Percentiles rank a stretch among this genome's conserved stretches.
Evolutionary conservation across 2,329 filamentous ascomycete species (phyloP).

Genomic region (Trichoderma simmonsii): DNA sequence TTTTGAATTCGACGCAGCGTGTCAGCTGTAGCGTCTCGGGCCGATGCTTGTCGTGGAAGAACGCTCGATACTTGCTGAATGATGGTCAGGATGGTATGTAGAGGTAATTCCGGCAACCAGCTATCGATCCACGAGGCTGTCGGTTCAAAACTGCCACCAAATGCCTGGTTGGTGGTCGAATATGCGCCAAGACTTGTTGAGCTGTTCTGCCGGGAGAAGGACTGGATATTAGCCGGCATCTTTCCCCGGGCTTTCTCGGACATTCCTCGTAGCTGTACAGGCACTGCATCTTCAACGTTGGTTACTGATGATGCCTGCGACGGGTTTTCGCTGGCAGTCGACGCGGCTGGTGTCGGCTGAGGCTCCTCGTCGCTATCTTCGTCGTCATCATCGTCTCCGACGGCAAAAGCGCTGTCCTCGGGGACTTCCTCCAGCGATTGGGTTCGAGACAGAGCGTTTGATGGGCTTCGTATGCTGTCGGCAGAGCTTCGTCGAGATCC

Average conservation of each 20-base stretch:
- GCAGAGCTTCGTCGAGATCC: constrained; percentile 58
- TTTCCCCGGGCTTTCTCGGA: constrained; percentile 97
- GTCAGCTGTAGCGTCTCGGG: constrained; percentile 43
- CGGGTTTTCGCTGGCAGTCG: constrained; percentile 61
- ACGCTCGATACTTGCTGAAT: constrained; percentile 63
- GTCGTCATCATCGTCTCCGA: constrained; percentile 84
- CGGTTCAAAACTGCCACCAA: constrained; percentile 66
- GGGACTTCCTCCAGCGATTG: constrained; percentile 33
- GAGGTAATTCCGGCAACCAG: constrained; percentile 87
- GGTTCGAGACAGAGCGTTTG: constrained; percentile 25
- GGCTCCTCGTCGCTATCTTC: constrained; percentile 53
- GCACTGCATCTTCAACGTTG: constrained; percentile 71
- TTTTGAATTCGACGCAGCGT: constrained; percentile 55
- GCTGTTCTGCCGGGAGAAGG: constrained; percentile 88
- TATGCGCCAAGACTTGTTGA: constrained; percentile 73
- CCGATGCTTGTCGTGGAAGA: constrained; percentile 50
- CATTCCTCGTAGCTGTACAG: constrained; percentile 82
- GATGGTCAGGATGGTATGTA: constrained; percentile 79
- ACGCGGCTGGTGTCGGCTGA: constrained; percentile 57
- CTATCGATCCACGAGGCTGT: constrained; percentile 84
- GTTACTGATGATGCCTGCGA: constrained; percentile 67
- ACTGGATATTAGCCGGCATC: constrained; percentile 78
- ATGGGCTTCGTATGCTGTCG: constrained; percentile 66
- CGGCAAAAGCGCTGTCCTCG: constrained; percentile 78
- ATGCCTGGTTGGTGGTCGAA: constrained; percentile 55